Evolutionary conservation across 495 filamentous ascomycete genomes (phyloP), one percentile per base, ranked within the genome.

Genomic region (Zalerion maritima): DNA sequence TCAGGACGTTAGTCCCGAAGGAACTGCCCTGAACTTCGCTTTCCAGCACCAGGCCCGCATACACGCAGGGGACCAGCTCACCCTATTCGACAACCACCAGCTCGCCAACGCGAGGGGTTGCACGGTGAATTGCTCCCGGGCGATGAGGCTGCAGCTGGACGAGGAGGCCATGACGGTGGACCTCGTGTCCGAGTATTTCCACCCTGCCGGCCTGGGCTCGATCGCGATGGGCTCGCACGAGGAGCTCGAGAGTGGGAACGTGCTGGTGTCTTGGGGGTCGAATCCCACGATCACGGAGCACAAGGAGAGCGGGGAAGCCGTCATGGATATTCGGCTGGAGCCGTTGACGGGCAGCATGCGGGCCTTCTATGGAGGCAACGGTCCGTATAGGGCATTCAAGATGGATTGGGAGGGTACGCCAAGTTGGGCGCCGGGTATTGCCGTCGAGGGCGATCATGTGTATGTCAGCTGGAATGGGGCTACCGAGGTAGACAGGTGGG

Each of bases 11-110:
- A 62, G 58, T 1, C n/a, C n/a, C n/a, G 36, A 50, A 8, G 60
- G 57, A 0, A 18, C 34, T 8, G 62, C 57, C 6, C 64, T 59
- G 1, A 53, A 53, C 26, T 67, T 71, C 29, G 39, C 49, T 22
- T 70, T 59, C 57, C 67, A 72, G 40, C 67, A 70, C 37, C 53
- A 70, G 29, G 66, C 64, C 13, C 6, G 3, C 26, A 57, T 56
- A 54, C 41, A 43, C 10, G 45, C 28, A 18, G 23, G 30, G 10
- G 36, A 15, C 6, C 36, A 35, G 14, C 34, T 58, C 28, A 49
- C 44, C 21, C 37, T 58, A 15, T 58, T 51, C 28, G 49, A 58
- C 41, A 56, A 58, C 24, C 43, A 52, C 36, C 39, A 41, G 29
- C 23, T 13, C 20, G n/a, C 24, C 12, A 33, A 8, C 16, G 24